phyloP scores from a whole-genome alignment of 2,329 filamentous ascomycete genomes.

The Arthrobotrys pseudoclavata region DNA sequence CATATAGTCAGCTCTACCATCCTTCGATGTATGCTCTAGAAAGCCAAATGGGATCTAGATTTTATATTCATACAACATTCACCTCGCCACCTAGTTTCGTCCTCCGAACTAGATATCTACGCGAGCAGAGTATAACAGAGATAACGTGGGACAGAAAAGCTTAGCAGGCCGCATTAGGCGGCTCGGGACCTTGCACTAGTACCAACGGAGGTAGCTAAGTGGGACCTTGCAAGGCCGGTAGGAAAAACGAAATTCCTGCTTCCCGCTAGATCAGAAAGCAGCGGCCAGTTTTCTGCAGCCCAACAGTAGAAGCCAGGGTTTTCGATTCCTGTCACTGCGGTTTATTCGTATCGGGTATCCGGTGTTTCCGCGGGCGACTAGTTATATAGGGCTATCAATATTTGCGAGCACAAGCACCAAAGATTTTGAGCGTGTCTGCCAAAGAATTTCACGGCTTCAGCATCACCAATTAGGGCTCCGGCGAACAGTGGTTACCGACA shows the following conservation, averaged over 20 bases:
- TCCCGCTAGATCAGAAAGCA: conserved; percentile 4
- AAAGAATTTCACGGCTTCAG: background rate
- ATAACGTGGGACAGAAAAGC: background rate
- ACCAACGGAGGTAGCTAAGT: background rate
- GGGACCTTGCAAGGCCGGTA: conserved; percentile 4
- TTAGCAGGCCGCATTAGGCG: conserved; percentile 21
- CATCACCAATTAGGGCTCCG: conserved; percentile 13
- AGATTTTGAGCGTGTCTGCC: too few relatives aligned
- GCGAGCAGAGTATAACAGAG: background rate
- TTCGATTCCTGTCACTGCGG: conserved; percentile 15
- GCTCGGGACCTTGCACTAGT: conserved; percentile 10
- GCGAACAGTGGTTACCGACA: background rate
- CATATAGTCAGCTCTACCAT: too few relatives aligned
- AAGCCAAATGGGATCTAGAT: too few relatives aligned
- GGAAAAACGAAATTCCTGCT: conserved; percentile 27
- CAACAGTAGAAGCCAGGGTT: conserved; percentile 7
- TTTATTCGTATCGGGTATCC: conserved; percentile 23
- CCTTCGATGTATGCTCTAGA: too few relatives aligned
- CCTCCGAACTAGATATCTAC: background rate
- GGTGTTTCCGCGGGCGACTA: conserved; percentile 27
- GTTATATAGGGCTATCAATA: conserved; percentile 25
- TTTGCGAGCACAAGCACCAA: background rate
- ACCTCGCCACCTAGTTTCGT: too few relatives aligned
- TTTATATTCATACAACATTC: too few relatives aligned
- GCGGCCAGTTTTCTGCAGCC: conserved; percentile 19